Evolutionary conservation across 2,329 filamentous ascomycete genomes (phyloP).

Genomic region (Monosporascus sp.): DNA sequence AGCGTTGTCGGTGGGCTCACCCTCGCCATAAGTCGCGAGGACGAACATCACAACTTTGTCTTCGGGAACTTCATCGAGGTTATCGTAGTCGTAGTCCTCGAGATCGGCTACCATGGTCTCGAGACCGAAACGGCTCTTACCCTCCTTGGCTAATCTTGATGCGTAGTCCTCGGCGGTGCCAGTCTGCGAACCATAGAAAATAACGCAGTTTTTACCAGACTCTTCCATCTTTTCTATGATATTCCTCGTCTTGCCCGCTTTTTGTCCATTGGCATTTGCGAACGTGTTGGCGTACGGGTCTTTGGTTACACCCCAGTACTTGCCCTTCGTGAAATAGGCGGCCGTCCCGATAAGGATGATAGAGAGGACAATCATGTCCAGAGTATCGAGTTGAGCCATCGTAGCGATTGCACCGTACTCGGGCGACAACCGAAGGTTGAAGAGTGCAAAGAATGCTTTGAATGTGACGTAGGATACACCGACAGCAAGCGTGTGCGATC

Average conservation of each 20-base stretch:
- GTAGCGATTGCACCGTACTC: conserved; percentile 21
- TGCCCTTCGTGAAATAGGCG: conserved; percentile 97
- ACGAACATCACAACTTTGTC: conserved; percentile 96
- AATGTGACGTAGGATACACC: too few species aligned
- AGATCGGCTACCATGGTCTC: conserved; percentile 98
- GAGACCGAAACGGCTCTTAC: conserved; percentile 89
- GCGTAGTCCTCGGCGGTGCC: conserved; percentile 98
- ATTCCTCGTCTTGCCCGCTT: conserved; percentile 81
- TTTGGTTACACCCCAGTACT: conserved; percentile 82
- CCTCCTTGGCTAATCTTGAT: conserved; percentile 92
- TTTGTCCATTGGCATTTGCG: conserved; percentile 62
- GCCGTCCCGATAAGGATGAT: conserved; percentile 79
- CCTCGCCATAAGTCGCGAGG: conserved; percentile 94
- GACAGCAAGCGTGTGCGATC: too few species aligned
- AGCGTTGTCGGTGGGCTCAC: conserved; percentile 96
- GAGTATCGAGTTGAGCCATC: conserved; percentile 94
- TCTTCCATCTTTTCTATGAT: conserved; percentile 96
- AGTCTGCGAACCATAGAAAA: conserved; percentile 98
- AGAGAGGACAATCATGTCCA: conserved; percentile 89
- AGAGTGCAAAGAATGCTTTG: too few species aligned
- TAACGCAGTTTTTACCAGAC: conserved; percentile 90
- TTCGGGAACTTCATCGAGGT: conserved; percentile 78
- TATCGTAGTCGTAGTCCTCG: conserved; percentile 96
- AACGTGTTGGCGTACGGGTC: conserved; percentile 81
- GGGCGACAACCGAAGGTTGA: too few species aligned